These are phyloP conservation scores for Boletus sp. DNA, from an alignment of 768 basidiomycete species.

Conservation along the genomic window DNA sequence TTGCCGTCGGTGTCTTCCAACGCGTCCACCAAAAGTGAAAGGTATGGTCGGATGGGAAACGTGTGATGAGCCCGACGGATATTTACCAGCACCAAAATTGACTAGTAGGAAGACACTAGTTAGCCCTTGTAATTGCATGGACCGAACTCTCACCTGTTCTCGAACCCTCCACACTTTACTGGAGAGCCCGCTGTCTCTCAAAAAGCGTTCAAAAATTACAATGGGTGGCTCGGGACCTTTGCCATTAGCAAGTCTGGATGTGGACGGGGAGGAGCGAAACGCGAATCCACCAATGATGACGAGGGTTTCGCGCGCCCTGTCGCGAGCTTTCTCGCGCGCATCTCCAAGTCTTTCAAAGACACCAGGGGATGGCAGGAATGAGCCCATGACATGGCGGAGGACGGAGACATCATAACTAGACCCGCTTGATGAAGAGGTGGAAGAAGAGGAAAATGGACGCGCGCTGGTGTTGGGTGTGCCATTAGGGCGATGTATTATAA, in stretches of 20 bases:
- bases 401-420: conserved; percentile 49
- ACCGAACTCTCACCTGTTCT: conserved; percentile 65
- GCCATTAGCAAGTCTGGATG: conserved; percentile 44
- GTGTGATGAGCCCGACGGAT: conserved; percentile 67
- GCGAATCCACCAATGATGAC: conserved; percentile 71
- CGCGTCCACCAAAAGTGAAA: conserved; percentile 73
- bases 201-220: conserved; percentile 62
- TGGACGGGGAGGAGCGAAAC: conserved; percentile 51
- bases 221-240: conserved; percentile 71
- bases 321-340: conserved; percentile 61
- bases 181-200: conserved; percentile 67
- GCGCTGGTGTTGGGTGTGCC: conserved; percentile 23
- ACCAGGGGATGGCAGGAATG: conserved; percentile 73
- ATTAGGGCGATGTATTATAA: conserved; percentile 48
- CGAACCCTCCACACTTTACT: conserved; percentile 86
- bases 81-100: conserved; percentile 66
- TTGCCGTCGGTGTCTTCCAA: conserved; percentile 89
- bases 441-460: conserved; percentile 50
- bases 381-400: conserved; percentile 63
- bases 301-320: conserved; percentile 74
- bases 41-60: conserved; percentile 80
- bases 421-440: conserved; percentile 42
- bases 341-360: conserved; percentile 84
- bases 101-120: conserved; percentile 31
- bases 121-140: not conserved